Evolutionary conservation across 1,139 yeast genomes (phyloP).

Genomic region (Sugiyamaella novakii): DNA sequence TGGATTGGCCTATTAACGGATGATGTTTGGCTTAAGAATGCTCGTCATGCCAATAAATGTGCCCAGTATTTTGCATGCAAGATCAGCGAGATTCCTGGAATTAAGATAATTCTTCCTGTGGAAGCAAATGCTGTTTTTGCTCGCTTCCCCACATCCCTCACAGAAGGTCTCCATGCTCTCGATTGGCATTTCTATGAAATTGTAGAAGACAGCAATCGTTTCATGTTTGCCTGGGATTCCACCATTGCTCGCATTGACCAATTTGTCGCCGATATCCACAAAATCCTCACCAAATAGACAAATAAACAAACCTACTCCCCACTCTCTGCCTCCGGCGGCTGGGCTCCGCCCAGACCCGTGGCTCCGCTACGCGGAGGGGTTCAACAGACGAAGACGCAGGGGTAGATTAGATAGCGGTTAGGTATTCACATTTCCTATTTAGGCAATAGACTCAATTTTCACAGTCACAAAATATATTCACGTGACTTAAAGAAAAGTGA

Average conservation of each 20-base stretch:
- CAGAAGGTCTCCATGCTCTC: slow-evolving; percentile 7
- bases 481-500: neutral
- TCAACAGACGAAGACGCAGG: too few species aligned
- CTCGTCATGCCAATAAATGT: slow-evolving; percentile 18
- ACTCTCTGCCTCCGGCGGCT: neutral
- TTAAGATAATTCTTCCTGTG: slow-evolving; percentile 15
- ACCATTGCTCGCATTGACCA: slow-evolving; percentile 15
- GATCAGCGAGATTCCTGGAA: slow-evolving; percentile 8
- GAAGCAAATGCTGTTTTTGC: slow-evolving; percentile 21
- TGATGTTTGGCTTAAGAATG: slow-evolving; percentile 21
- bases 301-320: neutral
- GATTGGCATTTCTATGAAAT: slow-evolving; percentile 20
- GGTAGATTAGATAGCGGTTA: neutral
- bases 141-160: slow-evolving; percentile 9
- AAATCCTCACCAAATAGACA: slow-evolving; percentile 30
- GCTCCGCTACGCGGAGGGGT: slow-evolving; percentile 1
- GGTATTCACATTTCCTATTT: slow-evolving; percentile 1
- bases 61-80: slow-evolving; percentile 16
- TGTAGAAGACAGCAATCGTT: slow-evolving; percentile 11
- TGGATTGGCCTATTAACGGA: slow-evolving; percentile 18
- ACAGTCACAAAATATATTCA: neutral
- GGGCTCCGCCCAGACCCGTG: slow-evolving; percentile 1
- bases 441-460: neutral
- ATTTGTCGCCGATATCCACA: slow-evolving; percentile 45
- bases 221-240: slow-evolving; percentile 23